A percentile compares a stretch with the other conserved stretches of the same genome.
Conservation (phyloP, 2,329 filamentous ascomycete species). For the Calycina marina region DNA sequence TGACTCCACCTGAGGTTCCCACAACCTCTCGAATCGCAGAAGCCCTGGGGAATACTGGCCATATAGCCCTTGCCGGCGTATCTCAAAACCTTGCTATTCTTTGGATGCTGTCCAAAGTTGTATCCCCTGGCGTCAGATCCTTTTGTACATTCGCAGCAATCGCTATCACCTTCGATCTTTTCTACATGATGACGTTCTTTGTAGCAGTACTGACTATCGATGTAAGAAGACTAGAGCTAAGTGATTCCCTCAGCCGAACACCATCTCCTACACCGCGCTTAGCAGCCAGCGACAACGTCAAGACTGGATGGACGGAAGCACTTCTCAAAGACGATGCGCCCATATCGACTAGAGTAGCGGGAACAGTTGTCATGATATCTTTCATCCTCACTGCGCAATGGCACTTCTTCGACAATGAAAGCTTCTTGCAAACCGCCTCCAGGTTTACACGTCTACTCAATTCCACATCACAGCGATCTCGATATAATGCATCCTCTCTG, state of each 20-base stretch:
- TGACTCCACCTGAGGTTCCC: constrained; percentile 52
- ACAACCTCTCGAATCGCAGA: constrained; percentile 57
- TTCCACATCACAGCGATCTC: constrained; percentile 5
- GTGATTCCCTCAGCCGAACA: constrained; percentile 47
- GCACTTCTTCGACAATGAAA: constrained; percentile 57
- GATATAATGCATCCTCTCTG: constrained; percentile 22
- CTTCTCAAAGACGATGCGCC: constrained; percentile 50
- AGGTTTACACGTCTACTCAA: constrained; percentile 21
- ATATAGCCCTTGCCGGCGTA: constrained; percentile 52
- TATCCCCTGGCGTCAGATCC: constrained; percentile 55
- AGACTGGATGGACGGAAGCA: constrained; percentile 41
- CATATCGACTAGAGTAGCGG: constrained; percentile 59
- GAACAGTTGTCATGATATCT: constrained; percentile 56
- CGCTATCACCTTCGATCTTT: constrained; percentile 61
- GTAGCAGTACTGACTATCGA: constrained; percentile 67
- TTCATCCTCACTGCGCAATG: constrained; percentile 63
- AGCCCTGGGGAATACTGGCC: constrained; percentile 59
- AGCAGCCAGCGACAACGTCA: constrained; percentile 12
- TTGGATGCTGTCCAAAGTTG: constrained; percentile 47
- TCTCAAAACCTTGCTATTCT: constrained; percentile 55
- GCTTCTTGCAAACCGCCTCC: constrained; percentile 25
- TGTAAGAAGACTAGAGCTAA: constrained; percentile 60
- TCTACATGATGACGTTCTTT: constrained; percentile 70
- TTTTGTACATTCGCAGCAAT: constrained; percentile 67
- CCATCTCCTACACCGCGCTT: constrained; percentile 26